Evolutionary conservation across 768 basidiomycete genomes (phyloP).

Genomic region (Russula earlei): DNA sequence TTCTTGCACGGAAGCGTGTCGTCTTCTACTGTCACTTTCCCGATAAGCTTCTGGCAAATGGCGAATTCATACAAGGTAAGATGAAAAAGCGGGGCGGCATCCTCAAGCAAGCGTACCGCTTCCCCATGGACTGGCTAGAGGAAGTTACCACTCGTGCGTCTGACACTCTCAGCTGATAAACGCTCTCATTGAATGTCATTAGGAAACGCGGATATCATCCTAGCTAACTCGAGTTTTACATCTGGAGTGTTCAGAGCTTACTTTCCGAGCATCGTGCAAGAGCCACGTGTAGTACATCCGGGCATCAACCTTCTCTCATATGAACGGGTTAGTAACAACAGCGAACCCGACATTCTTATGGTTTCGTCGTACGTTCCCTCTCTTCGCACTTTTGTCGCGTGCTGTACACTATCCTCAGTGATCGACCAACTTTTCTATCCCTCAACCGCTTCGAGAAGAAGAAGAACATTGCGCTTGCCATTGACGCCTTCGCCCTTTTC

Average conservation of each 20-base stretch:
- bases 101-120: constrained; percentile 70
- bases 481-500: constrained; percentile 64
- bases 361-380: constrained; percentile 44
- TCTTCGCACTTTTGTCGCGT: background rate
- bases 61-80: constrained; percentile 50
- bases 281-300: constrained; percentile 84
- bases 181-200: constrained; percentile 1
- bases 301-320: constrained; percentile 83
- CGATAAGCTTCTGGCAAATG: constrained; percentile 80
- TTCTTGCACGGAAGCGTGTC: constrained; percentile 60
- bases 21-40: constrained; percentile 99
- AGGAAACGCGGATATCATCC: constrained; percentile 85
- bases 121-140: constrained; percentile 86
- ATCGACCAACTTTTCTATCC: constrained; percentile 69
- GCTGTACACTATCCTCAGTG: constrained; percentile 28
- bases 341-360: constrained; percentile 43
- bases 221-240: constrained; percentile 90
- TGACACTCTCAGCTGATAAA: background rate
- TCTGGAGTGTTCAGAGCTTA: constrained; percentile 68
- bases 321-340: constrained; percentile 32
- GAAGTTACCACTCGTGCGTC: constrained; percentile 78
- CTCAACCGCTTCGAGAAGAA: constrained; percentile 94
- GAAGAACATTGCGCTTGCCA: constrained; percentile 80
- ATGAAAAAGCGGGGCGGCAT: constrained; percentile 34
- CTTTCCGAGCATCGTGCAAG: constrained; percentile 55